Evolutionary conservation across 192 early-diverging fungal species (phyloP).

Genomic region (Funneliformis mosseae): DNA sequence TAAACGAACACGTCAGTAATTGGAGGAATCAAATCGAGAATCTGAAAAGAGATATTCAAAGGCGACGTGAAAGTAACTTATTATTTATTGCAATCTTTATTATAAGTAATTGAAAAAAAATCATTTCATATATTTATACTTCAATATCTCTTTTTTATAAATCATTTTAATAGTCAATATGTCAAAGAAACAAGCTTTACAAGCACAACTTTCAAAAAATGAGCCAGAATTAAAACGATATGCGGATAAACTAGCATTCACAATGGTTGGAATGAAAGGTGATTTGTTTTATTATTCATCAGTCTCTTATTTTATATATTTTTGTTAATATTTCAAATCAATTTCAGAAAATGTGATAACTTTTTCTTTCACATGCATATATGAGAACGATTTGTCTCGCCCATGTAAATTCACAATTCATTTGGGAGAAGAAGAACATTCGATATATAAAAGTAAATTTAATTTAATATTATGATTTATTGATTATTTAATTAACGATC

Average conservation of each 20-base stretch:
- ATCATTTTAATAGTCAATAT: background rate
- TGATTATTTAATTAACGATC: background rate
- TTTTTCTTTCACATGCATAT: constrained; percentile 13
- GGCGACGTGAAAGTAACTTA: background rate
- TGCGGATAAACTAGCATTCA: constrained; percentile 7
- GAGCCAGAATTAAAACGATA: constrained; percentile 17
- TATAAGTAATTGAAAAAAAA: background rate
- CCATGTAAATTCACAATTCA: constrained; percentile 5
- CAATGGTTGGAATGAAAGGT: constrained; percentile 14
- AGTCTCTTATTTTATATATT: background rate
- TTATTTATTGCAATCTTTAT: too few relatives aligned
- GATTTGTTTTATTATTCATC: background rate
- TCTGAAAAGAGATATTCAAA: constrained; percentile 14
- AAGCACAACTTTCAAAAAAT: constrained; percentile 11
- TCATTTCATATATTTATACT: background rate
- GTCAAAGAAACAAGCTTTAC: background rate
- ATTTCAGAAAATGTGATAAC: constrained; percentile 2
- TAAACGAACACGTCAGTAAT: background rate
- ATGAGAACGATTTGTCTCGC: constrained; percentile 15
- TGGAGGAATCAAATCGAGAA: constrained; percentile 1
- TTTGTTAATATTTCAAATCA: background rate
- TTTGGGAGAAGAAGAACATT: background rate
- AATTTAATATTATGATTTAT: too few relatives aligned
- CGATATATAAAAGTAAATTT: background rate
- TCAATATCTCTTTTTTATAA: background rate